phyloP scores from a whole-genome alignment of 257 asterid species.

The Solanum etuberosum region DNA sequence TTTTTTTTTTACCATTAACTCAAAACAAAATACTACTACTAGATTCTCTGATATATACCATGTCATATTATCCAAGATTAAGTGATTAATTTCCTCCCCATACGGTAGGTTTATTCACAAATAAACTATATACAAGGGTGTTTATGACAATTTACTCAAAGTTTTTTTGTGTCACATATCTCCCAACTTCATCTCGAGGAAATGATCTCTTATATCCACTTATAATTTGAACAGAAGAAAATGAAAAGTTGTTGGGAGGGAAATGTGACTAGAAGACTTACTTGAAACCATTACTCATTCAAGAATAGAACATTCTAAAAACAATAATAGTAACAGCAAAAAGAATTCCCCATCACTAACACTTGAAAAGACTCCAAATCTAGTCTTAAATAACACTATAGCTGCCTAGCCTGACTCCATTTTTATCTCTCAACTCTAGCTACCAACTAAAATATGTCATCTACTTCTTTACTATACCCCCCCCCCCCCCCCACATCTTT shows the following conservation, averaged over 20 bases:
- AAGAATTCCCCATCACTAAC: slow-evolving; percentile 10
- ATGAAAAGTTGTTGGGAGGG: neutral
- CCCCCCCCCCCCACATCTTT: neutral
- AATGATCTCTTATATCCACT: neutral
- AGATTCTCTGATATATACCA: neutral
- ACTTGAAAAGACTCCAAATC: slow-evolving; percentile 2
- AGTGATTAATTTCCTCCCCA: neutral
- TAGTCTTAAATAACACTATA: slow-evolving; percentile 12
- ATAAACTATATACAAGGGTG: neutral
- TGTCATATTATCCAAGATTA: neutral
- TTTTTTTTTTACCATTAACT: neutral
- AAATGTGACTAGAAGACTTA: neutral
- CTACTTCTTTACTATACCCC: slow-evolving; percentile 10
- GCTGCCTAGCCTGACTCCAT: slow-evolving; percentile 13
- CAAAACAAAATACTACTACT: neutral
- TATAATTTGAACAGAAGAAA: neutral
- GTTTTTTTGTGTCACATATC: neutral
- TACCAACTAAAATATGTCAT: slow-evolving; percentile 14
- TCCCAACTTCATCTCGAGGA: neutral
- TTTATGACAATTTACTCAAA: neutral
- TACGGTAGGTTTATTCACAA: neutral
- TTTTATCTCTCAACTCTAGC: neutral
- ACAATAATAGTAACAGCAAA: neutral
- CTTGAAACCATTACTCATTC: neutral
- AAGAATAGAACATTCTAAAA: neutral